phyloP scores from a whole-genome alignment of 2,329 filamentous ascomycete genomes.

The Scleromitrula shiraiana region DNA sequence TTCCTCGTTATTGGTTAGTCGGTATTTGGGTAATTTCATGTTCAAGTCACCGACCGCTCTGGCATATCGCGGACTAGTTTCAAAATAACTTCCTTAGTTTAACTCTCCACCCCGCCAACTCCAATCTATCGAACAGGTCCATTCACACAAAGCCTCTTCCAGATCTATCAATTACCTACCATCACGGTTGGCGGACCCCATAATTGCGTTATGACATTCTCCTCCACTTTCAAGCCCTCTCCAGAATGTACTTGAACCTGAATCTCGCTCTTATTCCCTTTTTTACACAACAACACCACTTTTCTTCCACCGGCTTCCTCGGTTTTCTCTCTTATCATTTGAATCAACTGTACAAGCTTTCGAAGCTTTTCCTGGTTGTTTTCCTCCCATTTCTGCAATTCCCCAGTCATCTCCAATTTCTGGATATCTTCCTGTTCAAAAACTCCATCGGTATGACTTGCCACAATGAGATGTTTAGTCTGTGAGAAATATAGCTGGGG shows the following conservation, averaged over 20 bases:
- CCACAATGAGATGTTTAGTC: conserved; percentile 17
- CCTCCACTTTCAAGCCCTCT: neutral
- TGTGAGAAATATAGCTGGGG: conserved; percentile 24
- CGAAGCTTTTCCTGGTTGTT: conserved; percentile 7
- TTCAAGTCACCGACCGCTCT: too few relatives aligned
- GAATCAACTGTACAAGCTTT: conserved; percentile 14
- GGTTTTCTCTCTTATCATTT: conserved; percentile 13
- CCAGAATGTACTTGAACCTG: neutral
- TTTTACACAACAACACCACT: conserved; percentile 9
- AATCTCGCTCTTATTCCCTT: neutral
- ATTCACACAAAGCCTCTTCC: too few relatives aligned
- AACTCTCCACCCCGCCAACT: too few relatives aligned
- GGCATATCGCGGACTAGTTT: too few relatives aligned
- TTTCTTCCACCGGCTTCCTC: conserved; percentile 12
- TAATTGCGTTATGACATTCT: neutral
- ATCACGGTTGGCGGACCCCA: neutral
- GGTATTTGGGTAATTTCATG: too few relatives aligned
- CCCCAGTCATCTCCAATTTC: neutral
- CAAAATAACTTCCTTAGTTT: too few relatives aligned
- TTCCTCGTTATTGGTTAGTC: too few relatives aligned
- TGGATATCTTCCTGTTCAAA: conserved; percentile 11
- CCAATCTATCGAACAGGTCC: too few relatives aligned
- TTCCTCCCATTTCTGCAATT: conserved; percentile 9
- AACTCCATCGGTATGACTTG: conserved; percentile 14
- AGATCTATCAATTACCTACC: too few relatives aligned